Percentiles rank a stretch among this genome's conserved stretches.
Conservation (phyloP, 768 basidiomycete species). For the Hygrocybe coccinea region DNA sequence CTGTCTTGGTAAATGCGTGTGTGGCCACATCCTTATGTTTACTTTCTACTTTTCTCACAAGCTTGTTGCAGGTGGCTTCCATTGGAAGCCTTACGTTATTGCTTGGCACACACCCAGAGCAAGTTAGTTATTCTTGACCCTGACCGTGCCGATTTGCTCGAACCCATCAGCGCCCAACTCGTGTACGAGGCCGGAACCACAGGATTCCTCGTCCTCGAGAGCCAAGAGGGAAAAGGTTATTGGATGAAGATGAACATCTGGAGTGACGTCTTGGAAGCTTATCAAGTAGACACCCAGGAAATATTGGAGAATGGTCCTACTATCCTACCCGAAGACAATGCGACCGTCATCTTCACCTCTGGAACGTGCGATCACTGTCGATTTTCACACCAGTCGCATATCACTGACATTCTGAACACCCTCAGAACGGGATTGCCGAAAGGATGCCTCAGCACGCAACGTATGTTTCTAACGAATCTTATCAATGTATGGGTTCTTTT, state of each 20-base stretch:
- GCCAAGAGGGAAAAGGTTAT: conserved; percentile 30
- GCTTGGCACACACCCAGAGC: conserved; percentile 49
- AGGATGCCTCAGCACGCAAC: conserved; percentile 61
- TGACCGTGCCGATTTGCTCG: conserved; percentile 49
- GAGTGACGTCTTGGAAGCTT: conserved; percentile 31
- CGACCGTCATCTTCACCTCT: conserved; percentile 59
- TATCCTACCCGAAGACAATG: conserved; percentile 54
- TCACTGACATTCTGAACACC: neutral
- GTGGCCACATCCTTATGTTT: conserved; percentile 18
- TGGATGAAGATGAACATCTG: conserved; percentile 45
- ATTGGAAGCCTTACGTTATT: conserved; percentile 46
- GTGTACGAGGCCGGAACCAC: conserved; percentile 27
- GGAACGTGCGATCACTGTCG: conserved; percentile 35
- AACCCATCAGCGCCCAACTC: conserved; percentile 29
- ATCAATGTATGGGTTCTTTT: conserved; percentile 39
- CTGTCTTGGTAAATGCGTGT: conserved; percentile 59
- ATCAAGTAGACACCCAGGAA: conserved; percentile 23
- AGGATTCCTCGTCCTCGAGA: conserved; percentile 44
- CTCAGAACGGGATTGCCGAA: conserved; percentile 51
- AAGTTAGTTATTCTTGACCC: conserved; percentile 53
- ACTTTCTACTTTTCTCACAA: neutral
- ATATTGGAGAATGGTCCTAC: conserved; percentile 26
- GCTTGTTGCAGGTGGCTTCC: conserved; percentile 47
- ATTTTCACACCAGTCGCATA: neutral
- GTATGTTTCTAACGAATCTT: conserved; percentile 56